phyloP scores from a whole-genome alignment of 768 basidiomycete genomes.

The Mycena galericulata region DNA sequence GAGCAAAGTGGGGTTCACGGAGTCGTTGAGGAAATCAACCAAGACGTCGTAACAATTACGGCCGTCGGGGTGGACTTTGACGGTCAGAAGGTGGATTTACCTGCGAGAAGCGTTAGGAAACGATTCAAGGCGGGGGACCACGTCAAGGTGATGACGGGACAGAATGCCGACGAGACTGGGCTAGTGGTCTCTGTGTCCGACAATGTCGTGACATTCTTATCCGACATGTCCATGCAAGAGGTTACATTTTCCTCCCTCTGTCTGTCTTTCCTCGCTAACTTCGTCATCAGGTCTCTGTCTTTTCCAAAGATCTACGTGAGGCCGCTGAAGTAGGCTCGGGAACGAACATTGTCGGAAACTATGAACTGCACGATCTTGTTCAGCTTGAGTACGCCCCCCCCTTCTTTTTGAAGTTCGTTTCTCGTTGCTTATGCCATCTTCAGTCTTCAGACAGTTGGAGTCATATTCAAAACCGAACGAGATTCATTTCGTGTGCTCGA shows the following conservation, averaged over 20 bases:
- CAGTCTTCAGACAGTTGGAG: slow-evolving; percentile 93
- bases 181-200: slow-evolving; percentile 92
- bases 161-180: slow-evolving; percentile 95
- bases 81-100: slow-evolving; percentile 87
- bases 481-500: slow-evolving; percentile 97
- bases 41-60: slow-evolving; percentile 88
- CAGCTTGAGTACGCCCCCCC: slow-evolving; percentile 87
- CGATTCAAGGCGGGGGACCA: slow-evolving; percentile 97
- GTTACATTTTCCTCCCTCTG: slow-evolving; percentile 54
- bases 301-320: slow-evolving; percentile 96
- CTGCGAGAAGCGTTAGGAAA: slow-evolving; percentile 91
- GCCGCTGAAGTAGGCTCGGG: slow-evolving; percentile 97
- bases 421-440: slow-evolving; percentile 24
- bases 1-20: slow-evolving; percentile 95
- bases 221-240: slow-evolving; percentile 98
- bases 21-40: slow-evolving; percentile 88
- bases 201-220: slow-evolving; percentile 94
- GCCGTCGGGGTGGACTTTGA: slow-evolving; percentile 87
- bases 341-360: slow-evolving; percentile 90
- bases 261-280: slow-evolving; percentile 20
- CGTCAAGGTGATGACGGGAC: slow-evolving; percentile 97
- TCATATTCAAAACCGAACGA: slow-evolving; percentile 97
- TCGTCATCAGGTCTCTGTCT: slow-evolving; percentile 84
- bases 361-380: slow-evolving; percentile 96
- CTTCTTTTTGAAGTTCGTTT: slow-evolving; percentile 1